Conservation (phyloP, 768 basidiomycete species). For the Boletellus emodensis region DNA sequence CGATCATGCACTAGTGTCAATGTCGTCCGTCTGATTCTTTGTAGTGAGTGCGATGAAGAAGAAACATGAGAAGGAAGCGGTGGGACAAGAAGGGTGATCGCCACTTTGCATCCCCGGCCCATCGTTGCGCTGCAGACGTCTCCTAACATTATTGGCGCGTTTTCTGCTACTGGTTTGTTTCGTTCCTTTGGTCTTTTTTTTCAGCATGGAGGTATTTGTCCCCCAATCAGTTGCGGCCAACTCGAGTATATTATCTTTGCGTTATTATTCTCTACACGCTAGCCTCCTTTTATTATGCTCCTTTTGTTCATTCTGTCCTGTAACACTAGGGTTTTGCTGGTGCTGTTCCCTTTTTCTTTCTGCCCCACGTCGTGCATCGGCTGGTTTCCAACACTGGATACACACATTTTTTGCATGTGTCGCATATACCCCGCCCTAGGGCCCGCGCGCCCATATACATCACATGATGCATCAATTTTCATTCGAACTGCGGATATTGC, state of each 20-base stretch:
- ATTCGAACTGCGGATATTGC: no score
- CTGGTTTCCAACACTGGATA: neutral
- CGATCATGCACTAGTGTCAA: neutral
- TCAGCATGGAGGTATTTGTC: neutral
- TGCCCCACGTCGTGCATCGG: neutral
- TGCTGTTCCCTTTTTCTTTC: neutral
- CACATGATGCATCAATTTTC: no score
- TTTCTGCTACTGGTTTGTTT: neutral
- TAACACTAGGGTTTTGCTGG: constrained; percentile 1
- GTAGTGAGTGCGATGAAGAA: constrained; percentile 85
- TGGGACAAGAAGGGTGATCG: constrained; percentile 49
- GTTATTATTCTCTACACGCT: constrained; percentile 11
- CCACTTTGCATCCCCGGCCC: neutral
- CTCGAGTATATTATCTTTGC: constrained; percentile 15
- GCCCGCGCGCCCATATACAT: no score
- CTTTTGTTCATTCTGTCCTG: neutral
- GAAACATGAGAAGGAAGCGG: constrained; percentile 65
- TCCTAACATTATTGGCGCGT: constrained; percentile 21
- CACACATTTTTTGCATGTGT: neutral
- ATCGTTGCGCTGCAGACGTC: neutral
- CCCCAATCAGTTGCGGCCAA: neutral
- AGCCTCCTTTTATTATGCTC: constrained; percentile 12
- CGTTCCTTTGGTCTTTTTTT: neutral
- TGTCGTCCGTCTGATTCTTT: neutral
- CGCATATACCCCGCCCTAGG: no score